Percentiles rank a stretch among this genome's conserved stretches.
phyloP scores from a whole-genome alignment of 257 asterid genomes.

The Rhazya stricta region DNA sequence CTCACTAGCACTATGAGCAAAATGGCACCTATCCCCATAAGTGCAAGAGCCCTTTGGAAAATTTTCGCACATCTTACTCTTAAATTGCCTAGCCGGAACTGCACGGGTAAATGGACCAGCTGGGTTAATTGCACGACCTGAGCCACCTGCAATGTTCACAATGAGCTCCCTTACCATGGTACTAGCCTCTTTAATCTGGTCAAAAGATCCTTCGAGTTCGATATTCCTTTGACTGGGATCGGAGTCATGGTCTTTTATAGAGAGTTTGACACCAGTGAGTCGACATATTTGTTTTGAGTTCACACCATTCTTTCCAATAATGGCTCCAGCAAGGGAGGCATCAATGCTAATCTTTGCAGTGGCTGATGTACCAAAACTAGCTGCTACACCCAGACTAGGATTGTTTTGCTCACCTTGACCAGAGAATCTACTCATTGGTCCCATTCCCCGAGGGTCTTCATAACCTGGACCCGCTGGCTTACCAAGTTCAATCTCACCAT shows the following conservation, averaged over 20 bases:
- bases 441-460: conserved; percentile 47
- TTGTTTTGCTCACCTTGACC: conserved; percentile 9
- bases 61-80: conserved; percentile 78
- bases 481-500: conserved; percentile 86
- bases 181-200: conserved; percentile 70
- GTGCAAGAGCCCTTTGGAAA: conserved; percentile 80
- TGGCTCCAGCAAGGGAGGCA: conserved; percentile 75
- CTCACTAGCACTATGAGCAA: conserved; percentile 84
- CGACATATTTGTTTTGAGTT: conserved; percentile 87
- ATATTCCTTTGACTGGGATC: conserved; percentile 64
- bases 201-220: conserved; percentile 83
- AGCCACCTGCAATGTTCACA: conserved; percentile 36
- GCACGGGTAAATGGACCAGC: conserved; percentile 37
- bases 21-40: conserved; percentile 87
- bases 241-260: conserved; percentile 66
- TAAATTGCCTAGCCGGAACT: conserved; percentile 45
- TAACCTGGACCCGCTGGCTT: conserved; percentile 38
- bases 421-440: conserved; percentile 25
- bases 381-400: conserved; percentile 34
- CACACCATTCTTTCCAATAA: conserved; percentile 85
- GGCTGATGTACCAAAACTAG: conserved; percentile 63
- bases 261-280: conserved; percentile 69
- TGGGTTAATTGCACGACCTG: conserved; percentile 22
- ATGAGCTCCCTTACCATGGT: conserved; percentile 74
- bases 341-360: conserved; percentile 78